Base-by-base conservation (phyloP, 495 filamentous ascomycete species). In the Podospora fimiseda region DNA sequence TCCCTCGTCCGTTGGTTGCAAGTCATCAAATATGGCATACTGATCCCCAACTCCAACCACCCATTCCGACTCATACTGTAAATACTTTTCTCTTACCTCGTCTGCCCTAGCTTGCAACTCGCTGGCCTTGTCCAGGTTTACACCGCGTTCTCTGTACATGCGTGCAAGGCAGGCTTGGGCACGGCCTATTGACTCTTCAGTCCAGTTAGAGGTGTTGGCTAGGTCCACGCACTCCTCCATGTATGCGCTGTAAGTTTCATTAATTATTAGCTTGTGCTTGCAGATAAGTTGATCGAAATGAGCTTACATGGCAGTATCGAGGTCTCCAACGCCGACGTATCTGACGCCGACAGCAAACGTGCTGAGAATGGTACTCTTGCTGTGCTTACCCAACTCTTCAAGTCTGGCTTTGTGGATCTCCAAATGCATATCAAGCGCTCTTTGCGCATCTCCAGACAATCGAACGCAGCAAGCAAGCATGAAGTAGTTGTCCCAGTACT, bases 301-400 rank as follows among this genome's bases (percentile, higher is more conserved):
- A 9, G 39, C 53, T 46, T 50, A 56, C 53, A 42, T 48, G 5
- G 53, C 46, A 2, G 6, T 16, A 13, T 7, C n/a, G 3, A 21
- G 18, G 9, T 56, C 42, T 5, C 42, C 52, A 2, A 59, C 14
- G 15, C 40, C 18, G 16, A 42, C 40, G 21, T 56, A 39, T 36
- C 56, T 40, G 11, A 27, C 60, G 19, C 62, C 62, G 20, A 65
- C 57, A 2, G 62, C 59, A 23, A 62, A 65, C 24, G 45, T 58
- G 45, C 62, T 65, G 30, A 60, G 48, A 18, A 65, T 53, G 2
- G 62, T 63, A 4, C 14, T 38, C 22, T 52, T 44, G 27, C 30
- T 48, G 16, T 50, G 13, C 42, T 63, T 63, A 13, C 57, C 60
- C 16, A 15, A 30, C 2, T 41, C 33, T 3, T 58, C 19, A 3